These are phyloP conservation scores for Gyromitra esculenta DNA, from an alignment of 2,329 filamentous ascomycete species.

Conservation along the genomic window DNA sequence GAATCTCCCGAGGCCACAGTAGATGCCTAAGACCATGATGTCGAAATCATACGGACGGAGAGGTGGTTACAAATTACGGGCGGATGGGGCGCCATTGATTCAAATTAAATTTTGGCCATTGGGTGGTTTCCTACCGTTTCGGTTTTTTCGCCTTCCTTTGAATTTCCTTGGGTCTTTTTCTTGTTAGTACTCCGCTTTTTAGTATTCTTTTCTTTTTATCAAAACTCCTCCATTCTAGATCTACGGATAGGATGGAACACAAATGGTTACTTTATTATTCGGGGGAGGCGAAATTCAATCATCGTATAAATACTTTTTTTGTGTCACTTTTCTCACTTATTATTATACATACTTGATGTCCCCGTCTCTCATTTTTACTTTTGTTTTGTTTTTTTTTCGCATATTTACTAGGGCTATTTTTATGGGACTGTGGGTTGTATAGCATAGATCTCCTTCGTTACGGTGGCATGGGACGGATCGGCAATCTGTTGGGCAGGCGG, in stretches of 20 bases:
- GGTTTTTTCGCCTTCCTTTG: constrained; percentile 12
- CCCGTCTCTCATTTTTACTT: too few species aligned
- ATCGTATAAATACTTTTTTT: not conserved
- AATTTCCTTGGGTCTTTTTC: constrained; percentile 14
- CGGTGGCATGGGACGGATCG: not conserved
- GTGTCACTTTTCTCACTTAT: not conserved
- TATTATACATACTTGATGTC: not conserved
- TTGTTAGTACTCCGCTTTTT: constrained; percentile 8
- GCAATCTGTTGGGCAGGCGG: not conserved
- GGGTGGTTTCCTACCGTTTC: constrained; percentile 10
- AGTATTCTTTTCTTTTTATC: not conserved
- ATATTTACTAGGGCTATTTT: not conserved
- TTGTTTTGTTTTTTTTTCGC: not conserved
- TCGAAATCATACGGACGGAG: not conserved
- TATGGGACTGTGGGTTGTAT: constrained; percentile 7
- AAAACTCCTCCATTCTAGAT: not conserved
- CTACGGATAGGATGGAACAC: not conserved
- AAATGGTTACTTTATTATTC: not conserved
- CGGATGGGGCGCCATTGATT: constrained; percentile 5
- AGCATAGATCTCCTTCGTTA: constrained; percentile 31
- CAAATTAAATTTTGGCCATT: constrained; percentile 29
- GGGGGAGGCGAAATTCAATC: not conserved
- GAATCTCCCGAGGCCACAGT: constrained; percentile 16
- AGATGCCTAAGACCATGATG: not conserved
- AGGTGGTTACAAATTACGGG: not conserved